phyloP scores from a whole-genome alignment of 192 early-diverging fungal species.

The Backusella liffmaniae region DNA sequence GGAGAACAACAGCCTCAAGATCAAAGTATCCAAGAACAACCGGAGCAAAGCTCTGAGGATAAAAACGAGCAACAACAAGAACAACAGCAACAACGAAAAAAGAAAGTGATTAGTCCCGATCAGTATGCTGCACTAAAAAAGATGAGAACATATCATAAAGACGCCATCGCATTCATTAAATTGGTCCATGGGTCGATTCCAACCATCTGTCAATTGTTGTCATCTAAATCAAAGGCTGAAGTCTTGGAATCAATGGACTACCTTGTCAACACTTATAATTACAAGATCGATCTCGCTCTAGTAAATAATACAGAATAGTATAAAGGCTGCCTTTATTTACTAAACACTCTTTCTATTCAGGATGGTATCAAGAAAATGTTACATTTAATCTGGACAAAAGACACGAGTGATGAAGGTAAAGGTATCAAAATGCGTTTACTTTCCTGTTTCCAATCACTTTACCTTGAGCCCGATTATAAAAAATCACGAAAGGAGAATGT shows the following conservation, averaged over 20 bases:
- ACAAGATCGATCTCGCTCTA: conserved; percentile 77
- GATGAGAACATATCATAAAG: conserved; percentile 77
- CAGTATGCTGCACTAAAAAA: conserved; percentile 18
- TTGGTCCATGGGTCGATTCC: conserved; percentile 78
- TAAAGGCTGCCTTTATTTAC: not conserved
- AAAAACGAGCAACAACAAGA: not conserved
- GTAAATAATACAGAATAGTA: conserved; percentile 40
- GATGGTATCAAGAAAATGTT: conserved; percentile 92
- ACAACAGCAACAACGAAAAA: not conserved
- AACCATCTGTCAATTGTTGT: conserved; percentile 79
- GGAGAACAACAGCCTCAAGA: not conserved
- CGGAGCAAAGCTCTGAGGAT: not conserved
- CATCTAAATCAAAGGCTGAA: conserved; percentile 88
- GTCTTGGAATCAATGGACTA: conserved; percentile 97
- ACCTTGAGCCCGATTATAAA: conserved; percentile 63
- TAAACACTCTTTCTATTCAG: conserved; percentile 30
- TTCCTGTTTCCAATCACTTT: conserved; percentile 75
- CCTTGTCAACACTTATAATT: conserved; percentile 82
- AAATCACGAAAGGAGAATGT: conserved; percentile 57
- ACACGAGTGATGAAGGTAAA: conserved; percentile 69
- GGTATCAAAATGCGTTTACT: conserved; percentile 73
- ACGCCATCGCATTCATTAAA: conserved; percentile 85
- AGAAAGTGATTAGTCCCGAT: not conserved
- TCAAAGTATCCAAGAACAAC: too few relatives aligned
- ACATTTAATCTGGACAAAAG: conserved; percentile 88